These are phyloP conservation scores for Amanita rimosa DNA, from an alignment of 768 basidiomycete species.

Conservation along the genomic window DNA sequence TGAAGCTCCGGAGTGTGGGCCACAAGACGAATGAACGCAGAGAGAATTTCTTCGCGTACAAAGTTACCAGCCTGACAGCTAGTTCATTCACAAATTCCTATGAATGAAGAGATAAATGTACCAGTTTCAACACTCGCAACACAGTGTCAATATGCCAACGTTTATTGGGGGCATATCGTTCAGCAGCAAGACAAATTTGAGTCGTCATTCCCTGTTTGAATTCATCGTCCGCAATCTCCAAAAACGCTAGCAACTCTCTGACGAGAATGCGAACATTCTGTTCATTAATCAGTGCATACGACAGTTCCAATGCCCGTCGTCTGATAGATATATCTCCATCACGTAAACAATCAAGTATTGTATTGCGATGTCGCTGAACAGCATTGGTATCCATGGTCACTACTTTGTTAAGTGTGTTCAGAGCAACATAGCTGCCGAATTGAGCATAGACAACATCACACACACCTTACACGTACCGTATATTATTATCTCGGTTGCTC, in stretches of 20 bases:
- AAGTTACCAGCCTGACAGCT: constrained; percentile 83
- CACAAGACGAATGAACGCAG: constrained; percentile 90
- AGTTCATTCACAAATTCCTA: not conserved
- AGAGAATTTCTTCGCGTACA: constrained; percentile 91
- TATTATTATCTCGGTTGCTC: constrained; percentile 96
- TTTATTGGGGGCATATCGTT: constrained; percentile 94
- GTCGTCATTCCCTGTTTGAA: constrained; percentile 98
- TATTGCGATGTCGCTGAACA: constrained; percentile 95
- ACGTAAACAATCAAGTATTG: constrained; percentile 97
- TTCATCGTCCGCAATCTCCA: constrained; percentile 97
- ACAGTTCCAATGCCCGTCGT: constrained; percentile 90
- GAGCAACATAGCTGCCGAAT: constrained; percentile 75
- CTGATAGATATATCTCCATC: constrained; percentile 99
- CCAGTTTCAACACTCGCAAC: constrained; percentile 81
- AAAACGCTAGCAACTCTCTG: constrained; percentile 87
- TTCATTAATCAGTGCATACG: constrained; percentile 95
- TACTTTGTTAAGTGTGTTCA: constrained; percentile 97
- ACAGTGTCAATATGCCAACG: constrained; percentile 99
- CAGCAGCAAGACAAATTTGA: constrained; percentile 91
- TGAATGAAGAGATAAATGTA: constrained; percentile 23
- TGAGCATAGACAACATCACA: not conserved
- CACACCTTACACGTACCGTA: constrained; percentile 52
- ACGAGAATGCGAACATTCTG: constrained; percentile 87
- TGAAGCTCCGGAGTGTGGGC: constrained; percentile 97
- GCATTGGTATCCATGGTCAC: constrained; percentile 97